Conservation (phyloP, 2,329 filamentous ascomycete genomes). For the Epichloe typhina region DNA sequence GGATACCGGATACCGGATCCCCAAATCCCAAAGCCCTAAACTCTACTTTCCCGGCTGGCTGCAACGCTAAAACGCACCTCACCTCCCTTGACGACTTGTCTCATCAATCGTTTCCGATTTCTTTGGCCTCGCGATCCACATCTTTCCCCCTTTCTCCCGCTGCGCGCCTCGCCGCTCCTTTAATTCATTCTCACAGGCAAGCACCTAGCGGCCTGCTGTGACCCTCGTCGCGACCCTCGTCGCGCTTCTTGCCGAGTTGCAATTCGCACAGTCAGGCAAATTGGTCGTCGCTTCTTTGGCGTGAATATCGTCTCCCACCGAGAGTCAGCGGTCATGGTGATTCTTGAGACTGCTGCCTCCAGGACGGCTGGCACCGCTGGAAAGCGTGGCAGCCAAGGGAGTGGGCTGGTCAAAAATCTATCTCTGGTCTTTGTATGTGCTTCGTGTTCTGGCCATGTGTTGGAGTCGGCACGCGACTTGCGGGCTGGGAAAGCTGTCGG, state of each 20-base stretch:
- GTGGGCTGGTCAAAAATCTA: slow-evolving; percentile 10
- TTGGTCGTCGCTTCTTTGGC: neutral
- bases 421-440: slow-evolving; percentile 11
- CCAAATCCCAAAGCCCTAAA: neutral
- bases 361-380: slow-evolving; percentile 5
- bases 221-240: neutral
- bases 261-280: neutral
- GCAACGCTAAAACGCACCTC: neutral
- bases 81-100: neutral
- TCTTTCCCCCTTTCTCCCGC: neutral
- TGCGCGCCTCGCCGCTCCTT: slow-evolving; percentile 4
- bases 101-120: neutral
- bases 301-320: neutral
- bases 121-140: neutral
- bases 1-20: neutral
- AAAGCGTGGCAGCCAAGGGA: slow-evolving; percentile 2
- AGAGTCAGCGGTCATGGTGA: slow-evolving; percentile 8
- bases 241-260: neutral
- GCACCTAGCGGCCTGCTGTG: neutral
- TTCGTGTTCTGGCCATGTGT: neutral
- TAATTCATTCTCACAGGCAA: neutral
- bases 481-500: neutral
- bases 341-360: slow-evolving; percentile 8
- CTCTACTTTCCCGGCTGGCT: neutral
- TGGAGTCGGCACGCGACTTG: slow-evolving; percentile 1